Evolutionary conservation across 495 filamentous ascomycete species (phyloP).

Genomic region (Delitschia confertaspora): DNA sequence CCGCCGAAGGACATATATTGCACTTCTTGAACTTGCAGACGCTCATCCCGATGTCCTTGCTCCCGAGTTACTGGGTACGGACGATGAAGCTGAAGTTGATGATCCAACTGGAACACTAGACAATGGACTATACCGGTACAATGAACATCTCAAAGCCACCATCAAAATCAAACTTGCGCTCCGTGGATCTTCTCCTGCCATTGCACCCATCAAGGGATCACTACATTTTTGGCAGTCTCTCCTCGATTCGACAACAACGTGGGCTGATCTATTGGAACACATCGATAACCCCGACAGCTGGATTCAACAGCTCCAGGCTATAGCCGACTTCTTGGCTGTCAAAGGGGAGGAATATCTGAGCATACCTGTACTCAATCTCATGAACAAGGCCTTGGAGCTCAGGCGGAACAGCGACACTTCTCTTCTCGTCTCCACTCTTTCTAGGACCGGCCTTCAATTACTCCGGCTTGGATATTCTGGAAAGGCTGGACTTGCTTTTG

Average conservation of each 20-base stretch:
- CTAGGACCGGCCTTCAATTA: conserved; percentile 59
- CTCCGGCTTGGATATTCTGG: conserved; percentile 67
- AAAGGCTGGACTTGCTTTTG: conserved; percentile 59
- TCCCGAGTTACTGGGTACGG: not conserved
- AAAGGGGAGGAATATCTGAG: conserved; percentile 49
- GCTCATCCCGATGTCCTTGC: conserved; percentile 10
- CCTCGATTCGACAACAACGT: conserved; percentile 41
- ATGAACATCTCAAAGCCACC: conserved; percentile 51
- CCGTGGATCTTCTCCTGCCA: conserved; percentile 41
- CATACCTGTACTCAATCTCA: conserved; percentile 42
- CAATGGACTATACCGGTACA: conserved; percentile 42
- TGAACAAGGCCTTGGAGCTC: conserved; percentile 47
- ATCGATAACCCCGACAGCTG: conserved; percentile 56
- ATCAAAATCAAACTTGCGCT: conserved; percentile 47
- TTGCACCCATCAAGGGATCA: conserved; percentile 41
- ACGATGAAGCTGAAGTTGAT: not conserved
- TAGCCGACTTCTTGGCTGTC: conserved; percentile 72
- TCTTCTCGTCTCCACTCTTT: conserved; percentile 46
- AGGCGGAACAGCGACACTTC: conserved; percentile 35
- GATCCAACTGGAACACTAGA: conserved; percentile 40
- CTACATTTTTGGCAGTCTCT: conserved; percentile 47
- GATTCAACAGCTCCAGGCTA: conserved; percentile 52
- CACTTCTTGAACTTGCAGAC: conserved; percentile 20
- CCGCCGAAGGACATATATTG: conserved; percentile 22
- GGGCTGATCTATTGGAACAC: conserved; percentile 42